A percentile compares a stretch with the other conserved stretches of the same genome.
Conservation (phyloP, 371 early-diverging fungal species). For the Mortierella sp. region DNA sequence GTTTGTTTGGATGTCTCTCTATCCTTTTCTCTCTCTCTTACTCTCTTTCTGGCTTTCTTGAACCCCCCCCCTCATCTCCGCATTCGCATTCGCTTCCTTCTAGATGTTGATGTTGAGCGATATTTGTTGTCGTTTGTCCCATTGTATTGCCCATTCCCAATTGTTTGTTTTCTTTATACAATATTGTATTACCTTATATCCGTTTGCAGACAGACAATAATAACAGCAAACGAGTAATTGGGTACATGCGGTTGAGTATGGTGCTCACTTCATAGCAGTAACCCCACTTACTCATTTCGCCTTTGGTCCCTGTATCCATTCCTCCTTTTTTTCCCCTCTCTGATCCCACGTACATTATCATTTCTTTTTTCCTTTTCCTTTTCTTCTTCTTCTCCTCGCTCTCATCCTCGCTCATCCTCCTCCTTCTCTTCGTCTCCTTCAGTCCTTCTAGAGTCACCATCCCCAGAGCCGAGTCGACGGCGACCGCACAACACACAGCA, state of each 20-base stretch:
- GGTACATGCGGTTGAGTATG: background rate
- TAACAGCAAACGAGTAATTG: no score
- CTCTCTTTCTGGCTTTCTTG: constrained; percentile 11
- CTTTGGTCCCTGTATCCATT: background rate
- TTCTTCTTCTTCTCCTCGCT: constrained; percentile 1
- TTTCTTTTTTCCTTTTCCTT: background rate
- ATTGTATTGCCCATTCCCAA: background rate
- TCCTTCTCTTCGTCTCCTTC: background rate
- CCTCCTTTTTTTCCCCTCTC: background rate
- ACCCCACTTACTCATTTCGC: background rate
- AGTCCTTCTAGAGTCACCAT: background rate
- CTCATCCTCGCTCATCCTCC: background rate
- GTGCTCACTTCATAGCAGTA: background rate
- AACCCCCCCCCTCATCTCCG: background rate
- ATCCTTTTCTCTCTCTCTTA: constrained; percentile 13
- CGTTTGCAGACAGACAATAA: background rate
- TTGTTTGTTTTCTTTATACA: background rate
- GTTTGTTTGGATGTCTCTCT: background rate
- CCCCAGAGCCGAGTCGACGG: background rate
- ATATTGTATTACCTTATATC: background rate
- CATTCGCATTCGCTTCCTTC: background rate
- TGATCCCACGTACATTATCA: background rate
- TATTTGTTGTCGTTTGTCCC: background rate
- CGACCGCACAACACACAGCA: background rate
- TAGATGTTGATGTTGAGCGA: background rate